Evolutionary conservation across 805 yeast genomes (phyloP), one percentile per base, ranked within the genome.

Genomic region (Wickerhamiella kurtzmanii): DNA sequence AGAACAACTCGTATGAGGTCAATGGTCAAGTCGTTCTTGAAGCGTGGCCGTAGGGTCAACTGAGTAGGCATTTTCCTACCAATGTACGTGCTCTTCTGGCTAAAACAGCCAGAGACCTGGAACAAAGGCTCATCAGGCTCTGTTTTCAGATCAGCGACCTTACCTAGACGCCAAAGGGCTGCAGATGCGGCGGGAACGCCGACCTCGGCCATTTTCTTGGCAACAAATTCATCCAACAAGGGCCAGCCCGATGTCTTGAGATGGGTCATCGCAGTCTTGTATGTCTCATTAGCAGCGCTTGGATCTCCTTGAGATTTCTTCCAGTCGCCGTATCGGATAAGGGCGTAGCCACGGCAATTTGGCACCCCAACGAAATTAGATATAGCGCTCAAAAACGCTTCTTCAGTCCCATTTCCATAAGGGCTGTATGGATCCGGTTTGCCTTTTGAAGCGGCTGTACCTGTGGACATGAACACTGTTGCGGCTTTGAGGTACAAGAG

Each of bases 401-500:
- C 20, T 40, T 47, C 50, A 3, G 52, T 37, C 41, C 18, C 22
- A 16, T 9, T n/a, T 8, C 6, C 20, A 22, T 18, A 18, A 13
- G 16, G 35, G 4, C 15, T 19, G 22, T 45, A 49, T 1, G 48
- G 44, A 39, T 52, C 54, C 4, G 38, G 43, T 13, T 25, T 22
- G 2, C 35, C 45, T 6, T 28, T 35, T 4, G 19, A 2, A 8
- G 35, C 28, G 18, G 48, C 48, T 5, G 37, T 42, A 1, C 47
- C 17, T 2, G 65, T 69, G 44, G 78, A 62, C 16, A 81, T 69
- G 44, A 78, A 62, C 16, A 81, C 59, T 48, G 79, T 42, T 5
- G 59, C 59, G 2, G 55, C 57, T 18, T 49, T 54, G 32, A 55
- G 54, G 50, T 54, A 54, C 5, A 54, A 22, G 2, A 55, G 43